Evolutionary conservation across 2,329 filamentous ascomycete genomes (phyloP).

Genomic region (Thermothelomyces thermophilus): DNA sequence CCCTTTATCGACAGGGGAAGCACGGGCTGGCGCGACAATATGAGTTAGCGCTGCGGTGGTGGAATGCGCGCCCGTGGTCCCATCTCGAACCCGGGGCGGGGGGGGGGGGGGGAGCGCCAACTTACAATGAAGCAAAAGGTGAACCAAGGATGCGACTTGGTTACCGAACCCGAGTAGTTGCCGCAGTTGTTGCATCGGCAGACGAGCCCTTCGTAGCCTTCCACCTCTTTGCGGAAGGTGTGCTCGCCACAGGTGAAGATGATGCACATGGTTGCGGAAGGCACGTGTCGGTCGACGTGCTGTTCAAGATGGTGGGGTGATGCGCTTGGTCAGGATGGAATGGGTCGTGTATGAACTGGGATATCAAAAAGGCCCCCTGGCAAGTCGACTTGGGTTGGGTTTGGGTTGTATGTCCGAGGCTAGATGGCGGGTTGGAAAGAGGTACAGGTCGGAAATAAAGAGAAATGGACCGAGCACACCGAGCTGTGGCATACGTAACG

Average conservation of each 20-base stretch:
- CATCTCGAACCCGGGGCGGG: no score
- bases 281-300: background rate
- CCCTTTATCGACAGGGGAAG: constrained; percentile 63
- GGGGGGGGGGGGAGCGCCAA: no score
- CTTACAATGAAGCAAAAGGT: constrained; percentile 70
- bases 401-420: background rate
- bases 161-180: constrained; percentile 54
- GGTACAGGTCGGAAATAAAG: background rate
- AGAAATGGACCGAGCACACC: no score
- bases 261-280: constrained; percentile 46
- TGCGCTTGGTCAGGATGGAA: no score
- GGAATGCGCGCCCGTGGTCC: background rate
- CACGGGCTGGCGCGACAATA: constrained; percentile 45
- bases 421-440: background rate
- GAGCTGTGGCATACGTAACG: no score
- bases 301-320: background rate
- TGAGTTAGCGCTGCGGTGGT: background rate
- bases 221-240: constrained; percentile 52
- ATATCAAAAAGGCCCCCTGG: no score
- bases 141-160: constrained; percentile 65
- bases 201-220: constrained; percentile 55
- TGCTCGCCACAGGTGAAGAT: constrained; percentile 57
- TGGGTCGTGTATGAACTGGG: background rate
- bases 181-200: constrained; percentile 63
- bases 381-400: background rate